A percentile compares a stretch with the other conserved stretches of the same genome.
These are phyloP conservation scores for Alloteropsis angusta DNA, from an alignment of 202 grass and related monocot genomes.

Conservation along the genomic window DNA sequence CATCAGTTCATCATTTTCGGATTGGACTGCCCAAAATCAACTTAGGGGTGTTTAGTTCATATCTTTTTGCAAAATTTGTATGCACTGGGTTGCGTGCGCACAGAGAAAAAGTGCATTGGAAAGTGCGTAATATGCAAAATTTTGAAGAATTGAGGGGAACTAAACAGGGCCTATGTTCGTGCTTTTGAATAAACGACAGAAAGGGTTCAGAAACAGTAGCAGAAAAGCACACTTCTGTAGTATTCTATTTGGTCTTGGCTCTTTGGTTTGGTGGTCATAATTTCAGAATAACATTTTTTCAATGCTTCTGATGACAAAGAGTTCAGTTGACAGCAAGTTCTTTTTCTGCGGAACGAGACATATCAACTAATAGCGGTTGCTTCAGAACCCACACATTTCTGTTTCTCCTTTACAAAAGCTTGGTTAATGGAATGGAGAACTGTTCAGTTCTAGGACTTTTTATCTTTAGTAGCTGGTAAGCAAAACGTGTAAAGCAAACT, in stretches of 20 bases:
- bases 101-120: too few species aligned
- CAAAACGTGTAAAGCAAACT: conserved; percentile 11
- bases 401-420: not conserved
- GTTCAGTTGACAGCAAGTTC: not conserved
- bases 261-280: not conserved
- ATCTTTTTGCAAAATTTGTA: too few species aligned
- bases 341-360: not conserved
- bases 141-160: too few species aligned
- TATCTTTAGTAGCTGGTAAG: not conserved
- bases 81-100: too few species aligned
- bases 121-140: too few species aligned
- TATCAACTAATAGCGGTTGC: not conserved
- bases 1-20: not conserved
- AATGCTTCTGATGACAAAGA: not conserved
- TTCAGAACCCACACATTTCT: not conserved
- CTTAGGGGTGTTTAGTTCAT: not conserved
- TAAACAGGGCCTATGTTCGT: not conserved
- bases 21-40: not conserved
- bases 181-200: not conserved
- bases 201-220: not conserved
- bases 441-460: not conserved
- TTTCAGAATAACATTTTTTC: not conserved
- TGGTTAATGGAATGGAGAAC: not conserved
- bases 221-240: not conserved
- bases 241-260: not conserved